Percentiles rank a stretch among this genome's conserved stretches.
phyloP scores from a whole-genome alignment of 2,329 filamentous ascomycete genomes.

The Aspergillus clavatus region DNA sequence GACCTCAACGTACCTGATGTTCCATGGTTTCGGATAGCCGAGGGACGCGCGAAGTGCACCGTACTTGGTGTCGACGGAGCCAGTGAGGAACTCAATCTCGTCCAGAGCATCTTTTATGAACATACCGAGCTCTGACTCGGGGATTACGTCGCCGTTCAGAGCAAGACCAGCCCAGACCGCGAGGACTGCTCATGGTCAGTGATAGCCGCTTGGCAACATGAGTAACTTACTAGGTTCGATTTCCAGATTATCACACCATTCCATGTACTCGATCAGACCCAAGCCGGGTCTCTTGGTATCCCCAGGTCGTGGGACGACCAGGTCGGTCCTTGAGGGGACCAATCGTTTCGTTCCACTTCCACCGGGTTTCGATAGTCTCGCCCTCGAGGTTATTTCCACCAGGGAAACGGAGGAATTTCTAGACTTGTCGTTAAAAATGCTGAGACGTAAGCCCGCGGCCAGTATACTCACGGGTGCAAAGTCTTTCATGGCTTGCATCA shows the following conservation, averaged over 20 bases:
- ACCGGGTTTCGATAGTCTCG: conserved; percentile 30
- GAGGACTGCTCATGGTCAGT: conserved; percentile 24
- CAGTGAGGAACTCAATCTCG: conserved; percentile 29
- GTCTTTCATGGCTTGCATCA: conserved; percentile 41
- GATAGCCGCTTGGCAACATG: background rate
- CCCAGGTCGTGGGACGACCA: conserved; percentile 40
- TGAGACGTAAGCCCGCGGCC: no score
- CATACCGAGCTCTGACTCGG: conserved; percentile 33
- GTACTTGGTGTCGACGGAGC: conserved; percentile 26
- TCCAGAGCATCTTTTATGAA: conserved; percentile 34
- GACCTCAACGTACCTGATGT: conserved; percentile 58
- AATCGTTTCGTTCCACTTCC: conserved; percentile 52
- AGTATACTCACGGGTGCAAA: conserved; percentile 18
- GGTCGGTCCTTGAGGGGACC: conserved; percentile 47
- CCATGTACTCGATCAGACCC: conserved; percentile 46
- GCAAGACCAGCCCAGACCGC: conserved; percentile 44
- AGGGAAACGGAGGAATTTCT: conserved; percentile 48
- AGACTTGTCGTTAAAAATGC: conserved; percentile 1
- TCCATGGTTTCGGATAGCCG: conserved; percentile 59
- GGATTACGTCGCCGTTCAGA: conserved; percentile 35
- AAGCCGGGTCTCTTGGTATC: conserved; percentile 43
- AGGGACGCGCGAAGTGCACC: conserved; percentile 51
- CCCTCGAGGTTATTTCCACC: conserved; percentile 51
- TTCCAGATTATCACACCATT: conserved; percentile 45
- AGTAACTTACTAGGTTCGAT: conserved; percentile 33